Evolutionary conservation across 1,139 yeast species (phyloP).

Genomic region (Suhomyces chickasaworum): DNA sequence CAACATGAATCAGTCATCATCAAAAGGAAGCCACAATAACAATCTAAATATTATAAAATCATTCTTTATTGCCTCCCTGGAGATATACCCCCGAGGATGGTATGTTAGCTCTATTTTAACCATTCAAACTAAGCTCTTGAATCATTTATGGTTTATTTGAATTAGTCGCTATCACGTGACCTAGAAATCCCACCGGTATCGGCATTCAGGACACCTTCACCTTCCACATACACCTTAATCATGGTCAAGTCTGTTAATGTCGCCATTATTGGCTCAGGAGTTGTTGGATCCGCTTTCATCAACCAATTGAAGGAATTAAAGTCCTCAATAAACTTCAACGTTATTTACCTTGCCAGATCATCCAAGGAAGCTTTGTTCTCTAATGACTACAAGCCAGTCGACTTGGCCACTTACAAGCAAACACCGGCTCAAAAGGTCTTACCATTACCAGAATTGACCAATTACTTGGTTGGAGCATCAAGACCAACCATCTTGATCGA

Average conservation of each 20-base stretch:
- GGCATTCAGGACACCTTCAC: conserved; percentile 2
- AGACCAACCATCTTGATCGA: conserved; percentile 84
- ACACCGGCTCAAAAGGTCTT: conserved; percentile 48
- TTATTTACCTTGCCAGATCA: conserved; percentile 78
- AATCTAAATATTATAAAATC: too few species aligned
- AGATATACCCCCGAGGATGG: too few species aligned
- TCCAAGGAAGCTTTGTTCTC: conserved; percentile 66
- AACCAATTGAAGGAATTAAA: conserved; percentile 67
- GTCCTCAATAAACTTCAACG: conserved; percentile 62
- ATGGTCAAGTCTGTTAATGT: conserved; percentile 68
- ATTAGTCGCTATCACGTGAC: not conserved
- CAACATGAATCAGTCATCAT: too few species aligned
- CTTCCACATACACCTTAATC: conserved; percentile 1
- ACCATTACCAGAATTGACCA: conserved; percentile 57
- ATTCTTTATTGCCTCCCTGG: too few species aligned
- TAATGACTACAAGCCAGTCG: conserved; percentile 68
- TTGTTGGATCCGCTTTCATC: conserved; percentile 87
- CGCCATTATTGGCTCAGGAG: conserved; percentile 90
- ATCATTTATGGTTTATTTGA: too few species aligned
- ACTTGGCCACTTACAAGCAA: conserved; percentile 61
- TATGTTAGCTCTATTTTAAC: too few species aligned
- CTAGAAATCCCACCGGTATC: conserved; percentile 8
- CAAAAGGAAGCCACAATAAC: too few species aligned
- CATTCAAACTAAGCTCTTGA: too few species aligned
- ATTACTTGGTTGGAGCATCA: conserved; percentile 64